These are phyloP conservation scores for Spergularia marina DNA, from an alignment of 148 eudicot species.

Conservation along the genomic window DNA sequence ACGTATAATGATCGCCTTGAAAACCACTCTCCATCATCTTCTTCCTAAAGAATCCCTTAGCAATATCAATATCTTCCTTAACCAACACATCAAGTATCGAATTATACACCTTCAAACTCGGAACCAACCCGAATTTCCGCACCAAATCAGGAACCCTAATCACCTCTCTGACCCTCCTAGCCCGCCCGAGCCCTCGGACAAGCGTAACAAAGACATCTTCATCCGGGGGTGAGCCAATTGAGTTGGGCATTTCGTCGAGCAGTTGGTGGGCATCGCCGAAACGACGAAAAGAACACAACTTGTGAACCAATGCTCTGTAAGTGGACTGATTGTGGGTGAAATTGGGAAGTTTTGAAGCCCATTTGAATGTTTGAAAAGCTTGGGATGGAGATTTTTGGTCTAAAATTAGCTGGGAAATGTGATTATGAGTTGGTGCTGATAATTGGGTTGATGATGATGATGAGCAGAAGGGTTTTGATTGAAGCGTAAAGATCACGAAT, in stretches of 20 bases:
- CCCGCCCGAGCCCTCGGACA: slow-evolving; percentile 74
- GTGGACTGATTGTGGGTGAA: slow-evolving; percentile 73
- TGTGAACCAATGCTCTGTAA: slow-evolving; percentile 70
- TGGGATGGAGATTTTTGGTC: slow-evolving; percentile 60
- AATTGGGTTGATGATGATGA: slow-evolving; percentile 22
- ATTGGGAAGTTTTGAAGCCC: slow-evolving; percentile 80
- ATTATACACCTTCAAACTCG: slow-evolving; percentile 68
- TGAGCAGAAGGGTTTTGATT: slow-evolving; percentile 40
- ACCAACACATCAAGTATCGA: slow-evolving; percentile 85
- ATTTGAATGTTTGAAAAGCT: slow-evolving; percentile 78
- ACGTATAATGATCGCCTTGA: slow-evolving; percentile 76
- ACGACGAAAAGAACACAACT: slow-evolving; percentile 66
- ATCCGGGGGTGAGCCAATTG: slow-evolving; percentile 69
- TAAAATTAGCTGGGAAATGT: slow-evolving; percentile 63
- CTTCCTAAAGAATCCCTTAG: slow-evolving; percentile 78
- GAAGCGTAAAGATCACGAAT: slow-evolving; percentile 10
- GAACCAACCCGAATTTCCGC: slow-evolving; percentile 42
- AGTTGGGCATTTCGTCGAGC: slow-evolving; percentile 89
- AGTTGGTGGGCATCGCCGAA: slow-evolving; percentile 52
- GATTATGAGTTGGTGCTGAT: slow-evolving; percentile 49
- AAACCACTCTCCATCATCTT: slow-evolving; percentile 80
- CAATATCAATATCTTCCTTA: slow-evolving; percentile 86
- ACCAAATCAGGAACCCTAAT: slow-evolving; percentile 58
- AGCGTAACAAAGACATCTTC: slow-evolving; percentile 72
- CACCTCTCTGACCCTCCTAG: slow-evolving; percentile 51